A percentile compares a stretch with the other conserved stretches of the same genome.
phyloP scores from a whole-genome alignment of 257 asterid species.

The Misopates orontium region DNA sequence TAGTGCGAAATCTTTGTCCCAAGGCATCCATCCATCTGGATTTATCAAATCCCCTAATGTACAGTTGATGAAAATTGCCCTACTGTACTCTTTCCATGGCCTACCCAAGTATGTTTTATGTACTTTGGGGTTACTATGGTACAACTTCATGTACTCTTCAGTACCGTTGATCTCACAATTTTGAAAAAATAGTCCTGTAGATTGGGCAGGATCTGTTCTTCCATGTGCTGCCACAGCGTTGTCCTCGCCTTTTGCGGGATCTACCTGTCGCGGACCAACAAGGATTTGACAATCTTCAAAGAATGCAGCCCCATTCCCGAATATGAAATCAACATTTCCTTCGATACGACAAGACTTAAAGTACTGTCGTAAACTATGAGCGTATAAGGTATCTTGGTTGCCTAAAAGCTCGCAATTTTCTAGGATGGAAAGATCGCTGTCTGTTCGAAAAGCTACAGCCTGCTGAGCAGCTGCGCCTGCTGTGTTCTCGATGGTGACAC shows the following conservation, averaged over 20 bases:
- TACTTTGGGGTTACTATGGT: constrained; percentile 19
- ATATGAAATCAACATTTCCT: constrained; percentile 39
- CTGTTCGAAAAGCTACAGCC: constrained; percentile 38
- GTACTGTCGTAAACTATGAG: constrained; percentile 36
- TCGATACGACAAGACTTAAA: constrained; percentile 35
- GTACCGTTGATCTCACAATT: constrained; percentile 32
- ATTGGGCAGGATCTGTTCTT: constrained; percentile 30
- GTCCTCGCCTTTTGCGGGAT: constrained; percentile 32
- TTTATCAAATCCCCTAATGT: constrained; percentile 25
- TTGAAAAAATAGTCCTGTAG: constrained; percentile 34
- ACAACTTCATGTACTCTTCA: constrained; percentile 26
- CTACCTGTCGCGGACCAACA: constrained; percentile 23
- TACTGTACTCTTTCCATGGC: constrained; percentile 38
- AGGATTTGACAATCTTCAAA: constrained; percentile 33
- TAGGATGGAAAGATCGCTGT: constrained; percentile 31
- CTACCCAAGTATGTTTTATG: constrained; percentile 33
- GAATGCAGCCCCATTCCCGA: constrained; percentile 34
- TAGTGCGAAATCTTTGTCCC: constrained; percentile 30
- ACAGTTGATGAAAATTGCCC: constrained; percentile 32
- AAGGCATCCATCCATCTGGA: constrained; percentile 28
- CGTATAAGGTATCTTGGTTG: constrained; percentile 38
- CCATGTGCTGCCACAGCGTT: constrained; percentile 36
- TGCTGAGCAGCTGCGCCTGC: constrained; percentile 37
- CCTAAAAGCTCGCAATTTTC: constrained; percentile 35
- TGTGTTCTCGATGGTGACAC: constrained; percentile 33